These are phyloP conservation scores for Neocucurbitaria cava DNA, from an alignment of 2,329 filamentous ascomycete genomes.

Conservation along the genomic window DNA sequence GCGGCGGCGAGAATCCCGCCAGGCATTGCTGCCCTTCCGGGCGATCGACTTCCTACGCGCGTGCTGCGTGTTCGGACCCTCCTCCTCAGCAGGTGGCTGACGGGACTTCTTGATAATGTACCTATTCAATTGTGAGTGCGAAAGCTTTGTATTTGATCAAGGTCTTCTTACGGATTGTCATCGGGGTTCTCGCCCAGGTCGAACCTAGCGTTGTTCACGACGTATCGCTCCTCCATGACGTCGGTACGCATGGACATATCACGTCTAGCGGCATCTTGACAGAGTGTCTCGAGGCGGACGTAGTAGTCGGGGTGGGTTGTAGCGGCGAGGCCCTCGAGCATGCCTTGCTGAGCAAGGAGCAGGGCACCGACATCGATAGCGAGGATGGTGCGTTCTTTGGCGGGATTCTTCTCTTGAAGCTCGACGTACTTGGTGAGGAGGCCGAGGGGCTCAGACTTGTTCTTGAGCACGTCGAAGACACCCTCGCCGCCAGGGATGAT, in stretches of 20 bases:
- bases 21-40: conserved; percentile 83
- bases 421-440: conserved; percentile 80
- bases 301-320: conserved; percentile 84
- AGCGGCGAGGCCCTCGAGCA: conserved; percentile 78
- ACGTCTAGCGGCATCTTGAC: conserved; percentile 73
- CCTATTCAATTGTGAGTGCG: conserved; percentile 69
- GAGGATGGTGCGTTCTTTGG: conserved; percentile 80
- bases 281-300: conserved; percentile 81
- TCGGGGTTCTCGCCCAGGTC: conserved; percentile 79
- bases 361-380: conserved; percentile 82
- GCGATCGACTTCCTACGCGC: conserved; percentile 55
- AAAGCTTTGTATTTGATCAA: background rate
- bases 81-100: conserved; percentile 58
- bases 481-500: conserved; percentile 76
- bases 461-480: conserved; percentile 67
- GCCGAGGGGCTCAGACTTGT: conserved; percentile 65
- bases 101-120: conserved; percentile 74
- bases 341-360: conserved; percentile 76
- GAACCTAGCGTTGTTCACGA: conserved; percentile 90
- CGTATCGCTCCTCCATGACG: conserved; percentile 83
- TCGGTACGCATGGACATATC: conserved; percentile 80
- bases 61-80: conserved; percentile 52
- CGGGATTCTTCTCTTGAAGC: conserved; percentile 79
- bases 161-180: conserved; percentile 62
- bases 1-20: conserved; percentile 77